These are phyloP conservation scores for Millerozyma acaciae DNA, from an alignment of 805 yeast species.

Conservation along the genomic window DNA sequence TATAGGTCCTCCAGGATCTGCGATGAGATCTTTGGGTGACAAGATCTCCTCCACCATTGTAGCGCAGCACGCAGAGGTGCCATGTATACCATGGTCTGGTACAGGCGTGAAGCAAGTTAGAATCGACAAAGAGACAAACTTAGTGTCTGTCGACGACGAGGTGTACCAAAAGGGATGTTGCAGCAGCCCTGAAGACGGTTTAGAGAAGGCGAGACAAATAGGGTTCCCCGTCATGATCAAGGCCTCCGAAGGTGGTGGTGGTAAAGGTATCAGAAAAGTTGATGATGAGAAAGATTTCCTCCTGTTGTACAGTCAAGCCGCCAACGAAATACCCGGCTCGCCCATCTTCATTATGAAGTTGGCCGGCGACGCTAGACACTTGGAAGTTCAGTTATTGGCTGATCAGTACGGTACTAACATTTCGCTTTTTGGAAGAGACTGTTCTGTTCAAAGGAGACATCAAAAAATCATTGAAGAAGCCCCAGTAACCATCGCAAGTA, in stretches of 20 bases:
- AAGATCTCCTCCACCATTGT: constrained; percentile 97
- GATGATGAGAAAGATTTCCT: constrained; percentile 76
- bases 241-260: constrained; percentile 99
- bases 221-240: constrained; percentile 99
- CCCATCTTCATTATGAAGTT: constrained; percentile 97
- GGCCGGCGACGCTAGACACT: constrained; percentile 96
- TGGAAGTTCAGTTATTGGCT: constrained; percentile 95
- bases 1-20: constrained; percentile 98
- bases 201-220: constrained; percentile 74
- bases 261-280: constrained; percentile 98
- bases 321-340: constrained; percentile 97
- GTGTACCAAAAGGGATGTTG: constrained; percentile 89
- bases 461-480: constrained; percentile 99
- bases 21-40: constrained; percentile 99
- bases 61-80: constrained; percentile 97
- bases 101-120: constrained; percentile 87
- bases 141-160: constrained; percentile 85
- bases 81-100: constrained; percentile 99
- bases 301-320: constrained; percentile 83
- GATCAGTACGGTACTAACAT: constrained; percentile 98
- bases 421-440: constrained; percentile 96
- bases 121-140: constrained; percentile 61
- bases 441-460: constrained; percentile 99
- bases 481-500: constrained; percentile 92
- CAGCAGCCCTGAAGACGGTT: constrained; percentile 81